Percentiles rank a stretch among this genome's conserved stretches.
phyloP scores from a whole-genome alignment of 805 yeast genomes.

The Cyberlindnera xylosilytica region DNA sequence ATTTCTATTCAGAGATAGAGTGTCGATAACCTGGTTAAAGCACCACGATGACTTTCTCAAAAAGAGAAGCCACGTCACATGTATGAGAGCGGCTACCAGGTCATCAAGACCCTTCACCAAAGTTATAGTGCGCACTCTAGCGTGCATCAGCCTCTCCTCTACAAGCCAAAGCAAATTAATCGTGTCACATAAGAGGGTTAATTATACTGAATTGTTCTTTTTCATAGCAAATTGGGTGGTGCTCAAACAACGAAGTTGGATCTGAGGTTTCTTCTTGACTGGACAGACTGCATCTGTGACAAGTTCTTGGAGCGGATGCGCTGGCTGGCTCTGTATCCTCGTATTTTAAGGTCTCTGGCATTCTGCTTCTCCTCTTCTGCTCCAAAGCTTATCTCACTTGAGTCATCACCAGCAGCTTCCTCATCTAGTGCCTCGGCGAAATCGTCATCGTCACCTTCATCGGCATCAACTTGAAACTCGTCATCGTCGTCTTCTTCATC shows the following conservation, averaged over 20 bases:
- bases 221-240: too few species aligned
- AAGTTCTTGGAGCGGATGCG: constrained; percentile 25
- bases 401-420: constrained; percentile 17
- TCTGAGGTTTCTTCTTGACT: constrained; percentile 23
- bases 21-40: too few species aligned
- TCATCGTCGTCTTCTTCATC: not conserved
- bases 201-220: too few species aligned
- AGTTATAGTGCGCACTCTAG: too few species aligned
- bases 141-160: too few species aligned
- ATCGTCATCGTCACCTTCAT: constrained; percentile 16
- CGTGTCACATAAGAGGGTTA: too few species aligned
- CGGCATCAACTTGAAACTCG: constrained; percentile 3
- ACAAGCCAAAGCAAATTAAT: too few species aligned
- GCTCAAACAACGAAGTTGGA: constrained; percentile 3
- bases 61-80: too few species aligned
- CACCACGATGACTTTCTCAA: too few species aligned
- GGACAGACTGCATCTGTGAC: constrained; percentile 22
- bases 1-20: too few species aligned
- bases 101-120: too few species aligned
- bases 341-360: constrained; percentile 21
- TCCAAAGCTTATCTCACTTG: constrained; percentile 17
- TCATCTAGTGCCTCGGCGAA: constrained; percentile 21
- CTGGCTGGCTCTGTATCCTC: constrained; percentile 17
- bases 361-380: constrained; percentile 22
- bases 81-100: too few species aligned